Conservation (phyloP, 176 grass and related monocot genomes). For the Eragrostis curvula region DNA sequence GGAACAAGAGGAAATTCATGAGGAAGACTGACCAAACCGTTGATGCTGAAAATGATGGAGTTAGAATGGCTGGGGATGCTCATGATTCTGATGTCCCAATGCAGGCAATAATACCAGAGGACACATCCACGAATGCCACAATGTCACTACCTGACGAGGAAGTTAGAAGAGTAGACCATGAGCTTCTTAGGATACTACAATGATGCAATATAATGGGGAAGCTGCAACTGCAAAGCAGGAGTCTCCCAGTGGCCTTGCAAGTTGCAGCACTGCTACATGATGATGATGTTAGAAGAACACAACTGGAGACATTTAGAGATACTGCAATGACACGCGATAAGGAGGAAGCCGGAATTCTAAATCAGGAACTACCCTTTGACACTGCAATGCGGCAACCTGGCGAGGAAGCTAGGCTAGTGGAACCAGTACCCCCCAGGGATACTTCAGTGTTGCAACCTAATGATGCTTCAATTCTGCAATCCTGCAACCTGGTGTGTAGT, state of each 20-base stretch:
- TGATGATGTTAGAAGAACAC: background rate
- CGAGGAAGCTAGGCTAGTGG: background rate
- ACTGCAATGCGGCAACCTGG: conserved; percentile 1
- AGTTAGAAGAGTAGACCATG: conserved; percentile 11
- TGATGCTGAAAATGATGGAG: conserved; percentile 44
- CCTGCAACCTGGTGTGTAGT: background rate
- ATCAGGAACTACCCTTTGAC: conserved; percentile 12
- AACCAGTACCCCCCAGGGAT: conserved; percentile 15
- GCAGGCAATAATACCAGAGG: conserved; percentile 16
- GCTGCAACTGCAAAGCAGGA: background rate
- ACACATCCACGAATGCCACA: background rate
- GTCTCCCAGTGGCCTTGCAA: background rate
- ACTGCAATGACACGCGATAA: background rate
- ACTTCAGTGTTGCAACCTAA: conserved; percentile 4
- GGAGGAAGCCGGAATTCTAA: background rate
- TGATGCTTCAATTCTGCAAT: background rate
- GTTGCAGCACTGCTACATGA: background rate
- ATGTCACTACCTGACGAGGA: conserved; percentile 24
- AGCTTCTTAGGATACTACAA: background rate
- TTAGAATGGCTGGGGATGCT: conserved; percentile 36
- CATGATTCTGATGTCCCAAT: conserved; percentile 29
- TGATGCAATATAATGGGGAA: background rate
- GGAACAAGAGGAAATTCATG: conserved; percentile 65
- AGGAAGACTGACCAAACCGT: conserved; percentile 45
- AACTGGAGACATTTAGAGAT: background rate